A percentile compares a stretch with the other conserved stretches of the same genome.
Conservation (phyloP, 176 grass and related monocot genomes). For the Bromus sterilis region DNA sequence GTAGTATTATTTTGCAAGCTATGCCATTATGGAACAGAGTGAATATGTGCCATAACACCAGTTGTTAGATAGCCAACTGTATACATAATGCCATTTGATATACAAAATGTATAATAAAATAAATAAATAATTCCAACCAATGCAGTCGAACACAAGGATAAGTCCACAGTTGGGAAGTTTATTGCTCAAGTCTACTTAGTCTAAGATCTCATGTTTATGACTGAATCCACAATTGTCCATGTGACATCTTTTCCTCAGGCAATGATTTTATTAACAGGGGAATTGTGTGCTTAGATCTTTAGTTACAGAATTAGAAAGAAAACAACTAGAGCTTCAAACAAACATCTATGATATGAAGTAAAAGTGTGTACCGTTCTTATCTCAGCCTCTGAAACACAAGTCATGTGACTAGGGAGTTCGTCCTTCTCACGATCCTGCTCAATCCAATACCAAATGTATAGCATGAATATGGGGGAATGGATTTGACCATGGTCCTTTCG, state of each 20-base stretch:
- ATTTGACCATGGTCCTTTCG: constrained; percentile 15
- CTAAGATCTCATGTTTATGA: not conserved
- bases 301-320: not conserved
- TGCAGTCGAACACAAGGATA: not conserved
- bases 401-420: constrained; percentile 89
- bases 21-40: too few relatives aligned
- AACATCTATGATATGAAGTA: not conserved
- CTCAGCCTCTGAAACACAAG: constrained; percentile 71
- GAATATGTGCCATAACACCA: not conserved
- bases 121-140: not conserved
- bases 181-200: not conserved
- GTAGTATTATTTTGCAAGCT: too few relatives aligned
- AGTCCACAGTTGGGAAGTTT: not conserved
- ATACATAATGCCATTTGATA: not conserved
- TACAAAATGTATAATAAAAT: not conserved
- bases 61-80: not conserved
- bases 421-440: constrained; percentile 80
- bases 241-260: not conserved
- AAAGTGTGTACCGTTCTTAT: constrained; percentile 76
- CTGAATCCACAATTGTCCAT: not conserved
- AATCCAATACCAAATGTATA: constrained; percentile 35
- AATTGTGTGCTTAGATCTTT: not conserved
- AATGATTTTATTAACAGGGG: not conserved
- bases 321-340: not conserved
- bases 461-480: constrained; percentile 4